Percentiles rank a stretch among this genome's conserved stretches.
Conservation (phyloP, 192 early-diverging fungal genomes). For the Mortierella hygrophila region DNA sequence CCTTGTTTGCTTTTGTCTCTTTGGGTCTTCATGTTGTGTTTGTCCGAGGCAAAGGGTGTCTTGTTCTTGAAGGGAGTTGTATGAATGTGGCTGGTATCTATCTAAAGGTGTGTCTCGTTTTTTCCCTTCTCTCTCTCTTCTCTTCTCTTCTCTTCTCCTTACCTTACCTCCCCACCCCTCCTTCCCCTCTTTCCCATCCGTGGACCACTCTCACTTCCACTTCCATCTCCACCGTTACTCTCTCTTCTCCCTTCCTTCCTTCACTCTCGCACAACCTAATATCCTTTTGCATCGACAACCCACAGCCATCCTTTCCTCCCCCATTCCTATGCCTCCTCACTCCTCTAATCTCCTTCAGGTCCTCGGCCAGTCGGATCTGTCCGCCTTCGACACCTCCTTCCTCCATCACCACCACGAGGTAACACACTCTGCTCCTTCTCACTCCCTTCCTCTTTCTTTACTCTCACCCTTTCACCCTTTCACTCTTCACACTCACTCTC, state of each 20-base stretch:
- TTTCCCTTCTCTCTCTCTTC: background rate
- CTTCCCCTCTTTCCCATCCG: background rate
- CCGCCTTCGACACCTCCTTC: slow-evolving; percentile 37
- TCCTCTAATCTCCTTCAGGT: slow-evolving; percentile 31
- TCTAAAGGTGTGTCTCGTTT: background rate
- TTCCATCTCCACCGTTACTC: background rate
- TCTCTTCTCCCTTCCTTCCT: background rate
- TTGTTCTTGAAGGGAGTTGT: background rate
- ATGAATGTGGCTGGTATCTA: background rate
- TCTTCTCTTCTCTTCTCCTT: background rate
- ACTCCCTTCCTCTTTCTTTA: background rate
- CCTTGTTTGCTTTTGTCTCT: background rate
- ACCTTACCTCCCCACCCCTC: background rate
- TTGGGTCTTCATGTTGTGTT: background rate
- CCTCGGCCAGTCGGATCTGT: slow-evolving; percentile 26
- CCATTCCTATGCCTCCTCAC: slow-evolving; percentile 30
- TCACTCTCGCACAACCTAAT: background rate
- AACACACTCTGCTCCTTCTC: background rate
- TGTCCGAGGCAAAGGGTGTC: background rate
- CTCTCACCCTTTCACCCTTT: background rate
- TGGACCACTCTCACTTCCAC: background rate
- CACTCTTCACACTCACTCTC: background rate
- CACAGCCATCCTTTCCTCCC: background rate
- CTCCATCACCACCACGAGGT: slow-evolving; percentile 37
- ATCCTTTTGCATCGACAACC: background rate